A percentile compares a stretch with the other conserved stretches of the same genome.
Conservation (phyloP, 495 filamentous ascomycete genomes). For the Tetracladium marchalianum region DNA sequence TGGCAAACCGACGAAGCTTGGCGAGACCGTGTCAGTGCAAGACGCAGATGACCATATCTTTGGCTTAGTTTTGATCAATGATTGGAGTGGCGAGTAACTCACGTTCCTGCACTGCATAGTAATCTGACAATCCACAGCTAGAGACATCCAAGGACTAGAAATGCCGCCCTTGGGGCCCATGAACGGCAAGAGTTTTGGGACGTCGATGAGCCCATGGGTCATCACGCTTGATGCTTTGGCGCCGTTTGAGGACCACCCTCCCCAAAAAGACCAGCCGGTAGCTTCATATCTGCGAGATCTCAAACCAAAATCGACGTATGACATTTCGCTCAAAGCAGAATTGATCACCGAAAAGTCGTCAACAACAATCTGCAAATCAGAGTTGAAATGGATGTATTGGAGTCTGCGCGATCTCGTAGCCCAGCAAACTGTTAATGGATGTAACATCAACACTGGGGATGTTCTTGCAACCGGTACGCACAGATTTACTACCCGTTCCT, state of each 20-base stretch:
- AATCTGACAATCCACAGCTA: constrained; percentile 28
- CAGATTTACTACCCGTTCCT: no score
- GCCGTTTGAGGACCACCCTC: constrained; percentile 5
- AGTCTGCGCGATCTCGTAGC: constrained; percentile 89
- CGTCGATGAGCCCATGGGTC: constrained; percentile 66
- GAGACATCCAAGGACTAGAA: constrained; percentile 68
- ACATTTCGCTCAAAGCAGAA: constrained; percentile 64
- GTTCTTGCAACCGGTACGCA: constrained; percentile 63
- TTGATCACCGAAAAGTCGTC: constrained; percentile 54
- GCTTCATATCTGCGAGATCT: constrained; percentile 56
- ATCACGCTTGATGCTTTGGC: constrained; percentile 55
- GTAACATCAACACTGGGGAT: constrained; percentile 71
- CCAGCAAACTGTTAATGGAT: constrained; percentile 81
- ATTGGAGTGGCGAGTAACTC: constrained; percentile 40
- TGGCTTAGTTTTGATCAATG: constrained; percentile 67
- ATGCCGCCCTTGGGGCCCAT: constrained; percentile 60
- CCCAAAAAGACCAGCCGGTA: neutral
- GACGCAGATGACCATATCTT: constrained; percentile 61
- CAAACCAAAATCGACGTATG: constrained; percentile 49
- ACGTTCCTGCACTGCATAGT: neutral
- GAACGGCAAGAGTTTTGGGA: constrained; percentile 67
- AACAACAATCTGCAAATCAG: constrained; percentile 50
- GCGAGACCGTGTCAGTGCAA: constrained; percentile 40
- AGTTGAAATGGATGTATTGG: constrained; percentile 38
- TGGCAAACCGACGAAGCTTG: constrained; percentile 44